phyloP scores from a whole-genome alignment of 768 basidiomycete species.

The Boletus sp. region DNA sequence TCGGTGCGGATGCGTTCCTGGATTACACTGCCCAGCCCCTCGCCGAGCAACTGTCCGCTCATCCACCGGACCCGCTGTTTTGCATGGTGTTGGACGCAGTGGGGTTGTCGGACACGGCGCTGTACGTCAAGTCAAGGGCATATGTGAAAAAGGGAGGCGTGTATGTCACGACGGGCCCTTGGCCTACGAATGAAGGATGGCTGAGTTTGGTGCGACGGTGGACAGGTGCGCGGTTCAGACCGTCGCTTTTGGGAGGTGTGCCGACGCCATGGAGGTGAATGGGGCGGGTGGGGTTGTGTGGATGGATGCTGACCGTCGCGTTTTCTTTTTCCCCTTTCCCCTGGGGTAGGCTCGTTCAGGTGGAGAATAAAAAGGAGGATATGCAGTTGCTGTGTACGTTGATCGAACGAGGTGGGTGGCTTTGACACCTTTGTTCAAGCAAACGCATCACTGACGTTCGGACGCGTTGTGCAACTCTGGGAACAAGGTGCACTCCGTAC shows the following conservation, averaged over 20 bases:
- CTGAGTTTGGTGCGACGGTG: not conserved
- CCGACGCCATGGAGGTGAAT: conserved; percentile 47
- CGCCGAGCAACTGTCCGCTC: conserved; percentile 40
- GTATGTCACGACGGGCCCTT: conserved; percentile 53
- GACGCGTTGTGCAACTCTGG: not conserved
- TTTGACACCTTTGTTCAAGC: not conserved
- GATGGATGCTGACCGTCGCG: not conserved
- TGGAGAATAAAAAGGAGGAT: conserved; percentile 34
- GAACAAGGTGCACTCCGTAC: conserved; percentile 47
- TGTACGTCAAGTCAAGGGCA: conserved; percentile 48
- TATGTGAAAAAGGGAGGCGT: conserved; percentile 52
- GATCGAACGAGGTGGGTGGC: conserved; percentile 40
- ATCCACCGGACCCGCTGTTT: conserved; percentile 49
- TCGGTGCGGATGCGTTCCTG: conserved; percentile 70
- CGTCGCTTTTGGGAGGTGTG: conserved; percentile 52
- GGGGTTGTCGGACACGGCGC: conserved; percentile 43
- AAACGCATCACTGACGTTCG: not conserved
- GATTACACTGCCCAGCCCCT: conserved; percentile 59
- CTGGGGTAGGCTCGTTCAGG: conserved; percentile 25
- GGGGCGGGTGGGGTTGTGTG: not conserved
- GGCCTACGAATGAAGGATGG: conserved; percentile 31
- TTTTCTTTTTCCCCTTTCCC: not conserved
- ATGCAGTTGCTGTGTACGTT: conserved; percentile 36
- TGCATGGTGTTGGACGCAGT: conserved; percentile 60
- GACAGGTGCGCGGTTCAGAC: conserved; percentile 21